Base-by-base conservation (phyloP, 176 grass and related monocot species). In the Oryza glaberrima region DNA sequence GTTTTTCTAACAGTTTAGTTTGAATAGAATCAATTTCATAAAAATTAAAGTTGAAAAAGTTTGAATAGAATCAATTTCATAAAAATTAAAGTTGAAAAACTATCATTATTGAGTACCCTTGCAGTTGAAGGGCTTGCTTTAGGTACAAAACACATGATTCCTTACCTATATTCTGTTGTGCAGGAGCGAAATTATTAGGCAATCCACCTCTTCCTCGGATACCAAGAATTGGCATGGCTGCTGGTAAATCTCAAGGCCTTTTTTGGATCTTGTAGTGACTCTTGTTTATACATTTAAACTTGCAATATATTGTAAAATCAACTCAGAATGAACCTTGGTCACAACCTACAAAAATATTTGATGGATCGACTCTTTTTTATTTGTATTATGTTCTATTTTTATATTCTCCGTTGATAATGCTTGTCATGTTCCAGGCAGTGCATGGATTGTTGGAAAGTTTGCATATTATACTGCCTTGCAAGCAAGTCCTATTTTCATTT, bases 161-260 rank as follows among this genome's bases (percentile, higher is more conserved):
- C 79, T 90, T 82, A 86, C 68, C 56, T 69, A 60, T 78, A 67
- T 40, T 86, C 19, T 86, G 28, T 78, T 82, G 7, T 86, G 60
- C 68, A 83, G 83, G 63, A 86, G 0, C 0, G 32, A 85, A 71
- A 30, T 63, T 77, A 6, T 7, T 10, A 6, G 58, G 58, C 19
- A 7, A 58, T 8, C 70, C 43, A n/a, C 65, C 49, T 76, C 0
- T 9, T 40, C 25, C 70, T 69, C 22, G 49, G 28, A 19, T 77
- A 44, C 0, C 6, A 47, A 86, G 20, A 68, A 25, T 73, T 3
- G 49, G 9, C 1, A 0, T 4, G 3, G 6, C 26, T 73, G n/a
- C n/a, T 75, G 77, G 85, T 87, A 86, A 80, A 75, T 67, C 60
- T 68, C 85, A 75, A 86, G 15, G 5, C 30, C 8, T 10, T 52